These are phyloP conservation scores for Baudoinia panamericana DNA, from an alignment of 495 filamentous ascomycete species.

Conservation along the genomic window DNA sequence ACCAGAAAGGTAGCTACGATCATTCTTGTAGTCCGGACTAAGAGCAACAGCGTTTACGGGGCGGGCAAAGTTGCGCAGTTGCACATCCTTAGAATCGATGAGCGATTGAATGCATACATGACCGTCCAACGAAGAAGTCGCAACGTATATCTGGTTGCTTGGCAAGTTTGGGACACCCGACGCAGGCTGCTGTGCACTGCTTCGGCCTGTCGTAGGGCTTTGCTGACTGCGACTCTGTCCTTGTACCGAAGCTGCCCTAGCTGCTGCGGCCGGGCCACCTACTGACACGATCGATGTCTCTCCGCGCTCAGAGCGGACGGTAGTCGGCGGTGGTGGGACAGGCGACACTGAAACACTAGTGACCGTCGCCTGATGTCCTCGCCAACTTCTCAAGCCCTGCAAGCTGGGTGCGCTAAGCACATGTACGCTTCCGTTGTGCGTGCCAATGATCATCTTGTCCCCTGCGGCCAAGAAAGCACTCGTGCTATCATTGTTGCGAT, in stretches of 20 bases:
- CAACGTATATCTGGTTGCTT: conserved; percentile 81
- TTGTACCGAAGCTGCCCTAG: too few species aligned
- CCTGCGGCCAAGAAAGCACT: conserved; percentile 79
- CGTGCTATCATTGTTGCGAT: conserved; percentile 88
- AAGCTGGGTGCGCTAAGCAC: conserved; percentile 70
- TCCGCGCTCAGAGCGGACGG: conserved; percentile 1
- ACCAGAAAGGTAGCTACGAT: conserved; percentile 77
- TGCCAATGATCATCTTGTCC: conserved; percentile 95
- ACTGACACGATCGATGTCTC: background rate
- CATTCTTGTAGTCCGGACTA: conserved; percentile 82
- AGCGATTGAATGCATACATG: conserved; percentile 82
- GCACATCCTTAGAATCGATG: conserved; percentile 65
- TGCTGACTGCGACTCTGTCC: background rate
- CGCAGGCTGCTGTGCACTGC: conserved; percentile 31
- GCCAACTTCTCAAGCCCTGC: conserved; percentile 66
- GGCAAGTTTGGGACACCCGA: conserved; percentile 50
- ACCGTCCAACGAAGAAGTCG: conserved; percentile 86
- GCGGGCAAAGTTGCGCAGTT: conserved; percentile 81
- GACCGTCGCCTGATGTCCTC: conserved; percentile 81
- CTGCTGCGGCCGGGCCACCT: background rate
- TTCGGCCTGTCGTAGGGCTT: too few species aligned
- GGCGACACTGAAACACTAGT: conserved; percentile 85
- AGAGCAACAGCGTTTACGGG: conserved; percentile 81
- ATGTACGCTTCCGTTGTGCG: conserved; percentile 94
- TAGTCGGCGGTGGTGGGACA: conserved; percentile 54